Percentiles rank a stretch among this genome's conserved stretches.
phyloP scores from a whole-genome alignment of 163 green algal genomes.

The Chloromonas sp. region DNA sequence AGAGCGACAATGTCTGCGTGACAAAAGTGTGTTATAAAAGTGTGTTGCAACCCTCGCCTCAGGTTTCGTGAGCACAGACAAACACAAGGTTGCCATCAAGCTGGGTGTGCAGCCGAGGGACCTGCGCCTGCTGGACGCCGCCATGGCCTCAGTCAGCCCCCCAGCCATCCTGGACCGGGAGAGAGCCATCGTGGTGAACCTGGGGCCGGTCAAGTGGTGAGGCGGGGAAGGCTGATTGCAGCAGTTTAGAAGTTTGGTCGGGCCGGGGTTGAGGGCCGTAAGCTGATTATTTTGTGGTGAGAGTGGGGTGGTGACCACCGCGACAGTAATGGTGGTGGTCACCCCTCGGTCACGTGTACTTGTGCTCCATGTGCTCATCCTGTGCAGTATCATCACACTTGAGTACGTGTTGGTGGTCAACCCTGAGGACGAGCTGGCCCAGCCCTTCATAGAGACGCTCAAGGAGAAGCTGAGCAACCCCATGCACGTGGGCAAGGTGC shows the following conservation, averaged over 20 bases:
- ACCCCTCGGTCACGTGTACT: no score
- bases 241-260: not conserved
- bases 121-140: slow-evolving; percentile 70
- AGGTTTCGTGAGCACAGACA: not conserved
- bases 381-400: slow-evolving; percentile 60
- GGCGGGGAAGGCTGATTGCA: not conserved
- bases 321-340: no score
- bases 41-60: no score
- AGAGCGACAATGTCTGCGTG: no score
- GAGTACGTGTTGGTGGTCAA: slow-evolving; percentile 73
- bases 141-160: slow-evolving; percentile 45
- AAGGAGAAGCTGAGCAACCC: slow-evolving; percentile 24
- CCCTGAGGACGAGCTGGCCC: slow-evolving; percentile 37
- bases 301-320: no score
- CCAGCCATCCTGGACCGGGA: slow-evolving; percentile 82
- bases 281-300: no score
- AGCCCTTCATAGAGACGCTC: slow-evolving; percentile 22
- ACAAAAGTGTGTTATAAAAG: no score
- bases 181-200: slow-evolving; percentile 77
- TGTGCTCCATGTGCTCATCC: no score
- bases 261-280: no score
- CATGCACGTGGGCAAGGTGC: slow-evolving; percentile 4
- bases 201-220: slow-evolving; percentile 77
- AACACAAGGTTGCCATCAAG: not conserved
- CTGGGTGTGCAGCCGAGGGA: slow-evolving; percentile 24